Conservation (phyloP, 257 asterid genomes). For the Hygrophila difformis region DNA sequence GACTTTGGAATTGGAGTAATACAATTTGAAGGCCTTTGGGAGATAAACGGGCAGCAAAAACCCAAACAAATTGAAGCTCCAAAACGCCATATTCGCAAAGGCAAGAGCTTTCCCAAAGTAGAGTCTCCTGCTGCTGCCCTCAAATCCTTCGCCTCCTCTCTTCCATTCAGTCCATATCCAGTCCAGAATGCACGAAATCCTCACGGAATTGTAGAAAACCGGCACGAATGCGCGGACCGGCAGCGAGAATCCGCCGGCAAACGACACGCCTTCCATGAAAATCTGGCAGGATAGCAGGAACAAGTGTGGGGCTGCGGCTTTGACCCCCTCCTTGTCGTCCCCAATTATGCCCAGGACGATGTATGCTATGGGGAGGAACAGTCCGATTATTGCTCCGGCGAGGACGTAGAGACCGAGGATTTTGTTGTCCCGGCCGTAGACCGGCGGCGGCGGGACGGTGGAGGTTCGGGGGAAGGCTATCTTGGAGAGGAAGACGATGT, state of each 20-base stretch:
- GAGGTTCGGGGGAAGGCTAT: slow-evolving; percentile 44
- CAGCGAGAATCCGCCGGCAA: slow-evolving; percentile 30
- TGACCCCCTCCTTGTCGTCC: slow-evolving; percentile 58
- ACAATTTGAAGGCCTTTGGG: slow-evolving; percentile 60
- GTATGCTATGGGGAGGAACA: slow-evolving; percentile 54
- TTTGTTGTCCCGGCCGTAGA: slow-evolving; percentile 31
- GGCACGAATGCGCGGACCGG: slow-evolving; percentile 63
- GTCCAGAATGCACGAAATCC: slow-evolving; percentile 41
- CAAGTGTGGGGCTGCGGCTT: slow-evolving; percentile 67
- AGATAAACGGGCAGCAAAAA: slow-evolving; percentile 63
- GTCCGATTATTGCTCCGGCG: slow-evolving; percentile 38
- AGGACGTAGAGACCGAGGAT: slow-evolving; percentile 23
- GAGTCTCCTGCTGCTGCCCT: slow-evolving; percentile 34
- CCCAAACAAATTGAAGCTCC: slow-evolving; percentile 74
- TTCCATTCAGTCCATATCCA: slow-evolving; percentile 47
- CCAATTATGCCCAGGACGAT: slow-evolving; percentile 48
- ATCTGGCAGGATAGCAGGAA: slow-evolving; percentile 57
- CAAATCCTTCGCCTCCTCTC: slow-evolving; percentile 20
- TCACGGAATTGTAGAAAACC: slow-evolving; percentile 44
- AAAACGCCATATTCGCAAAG: slow-evolving; percentile 50
- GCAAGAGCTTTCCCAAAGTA: slow-evolving; percentile 49
- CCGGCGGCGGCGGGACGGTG: slow-evolving; percentile 20
- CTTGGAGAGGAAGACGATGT: slow-evolving; percentile 48
- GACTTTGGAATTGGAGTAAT: slow-evolving; percentile 14
- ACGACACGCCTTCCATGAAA: slow-evolving; percentile 55